phyloP scores from a whole-genome alignment of 176 grass and related monocot species.

The Carex kokanica region DNA sequence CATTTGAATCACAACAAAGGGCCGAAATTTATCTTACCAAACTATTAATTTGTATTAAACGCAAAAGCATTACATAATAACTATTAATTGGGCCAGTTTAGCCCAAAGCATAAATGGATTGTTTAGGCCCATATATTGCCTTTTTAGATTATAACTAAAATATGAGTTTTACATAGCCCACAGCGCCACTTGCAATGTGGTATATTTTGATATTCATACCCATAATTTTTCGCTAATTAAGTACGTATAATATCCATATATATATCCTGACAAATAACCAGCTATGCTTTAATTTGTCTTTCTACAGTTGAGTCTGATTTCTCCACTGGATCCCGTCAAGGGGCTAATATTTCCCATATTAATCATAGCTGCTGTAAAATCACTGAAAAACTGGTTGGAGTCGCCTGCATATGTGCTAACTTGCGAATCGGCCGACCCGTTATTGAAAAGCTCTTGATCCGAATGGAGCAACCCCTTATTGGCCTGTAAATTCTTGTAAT shows the following conservation, averaged over 20 bases:
- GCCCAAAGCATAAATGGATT: not conserved
- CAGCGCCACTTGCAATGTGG: too few species aligned
- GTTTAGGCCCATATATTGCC: not conserved
- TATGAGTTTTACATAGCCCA: not conserved
- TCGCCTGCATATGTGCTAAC: slow-evolving; percentile 38
- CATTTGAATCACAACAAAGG: too few species aligned
- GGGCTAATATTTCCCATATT: slow-evolving; percentile 57
- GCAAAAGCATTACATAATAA: not conserved
- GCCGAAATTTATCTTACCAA: too few species aligned
- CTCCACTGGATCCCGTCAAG: slow-evolving; percentile 42
- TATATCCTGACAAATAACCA: not conserved
- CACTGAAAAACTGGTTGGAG: slow-evolving; percentile 33
- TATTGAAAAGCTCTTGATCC: slow-evolving; percentile 57
- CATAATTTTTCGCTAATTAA: not conserved
- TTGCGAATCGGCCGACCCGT: slow-evolving; percentile 42
- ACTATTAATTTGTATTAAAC: not conserved
- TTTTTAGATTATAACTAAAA: not conserved
- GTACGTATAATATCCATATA: not conserved
- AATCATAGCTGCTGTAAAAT: slow-evolving; percentile 47
- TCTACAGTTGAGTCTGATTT: slow-evolving; percentile 48
- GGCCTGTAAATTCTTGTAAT: slow-evolving; percentile 32
- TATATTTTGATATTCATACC: not conserved
- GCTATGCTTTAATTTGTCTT: slow-evolving; percentile 22
- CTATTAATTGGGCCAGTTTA: not conserved
- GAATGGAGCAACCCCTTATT: slow-evolving; percentile 54